These are phyloP conservation scores for Prinsepia uniflora DNA, from an alignment of 306 rosid species.

Conservation along the genomic window DNA sequence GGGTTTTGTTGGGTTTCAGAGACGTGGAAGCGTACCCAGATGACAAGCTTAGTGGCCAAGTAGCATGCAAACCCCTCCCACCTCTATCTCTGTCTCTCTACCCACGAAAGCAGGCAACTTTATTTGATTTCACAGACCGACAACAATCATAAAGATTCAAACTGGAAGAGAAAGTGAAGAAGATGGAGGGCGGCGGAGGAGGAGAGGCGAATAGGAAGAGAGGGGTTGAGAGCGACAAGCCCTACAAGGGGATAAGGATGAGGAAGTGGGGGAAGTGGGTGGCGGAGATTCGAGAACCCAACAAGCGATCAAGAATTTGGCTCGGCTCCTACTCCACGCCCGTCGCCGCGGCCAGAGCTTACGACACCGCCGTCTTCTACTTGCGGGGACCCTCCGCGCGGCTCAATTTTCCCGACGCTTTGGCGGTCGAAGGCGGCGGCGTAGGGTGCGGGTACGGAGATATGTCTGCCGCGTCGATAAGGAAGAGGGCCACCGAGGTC, in stretches of 20 bases:
- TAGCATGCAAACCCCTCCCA: conserved; percentile 29
- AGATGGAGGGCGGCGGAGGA: conserved; percentile 12
- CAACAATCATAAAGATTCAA: background rate
- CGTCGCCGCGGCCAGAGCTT: conserved; percentile 90
- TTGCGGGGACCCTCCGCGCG: conserved; percentile 87
- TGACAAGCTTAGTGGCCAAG: conserved; percentile 55
- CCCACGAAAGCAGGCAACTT: conserved; percentile 1
- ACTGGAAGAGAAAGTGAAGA: background rate
- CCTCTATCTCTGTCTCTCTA: conserved; percentile 8
- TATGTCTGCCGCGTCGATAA: conserved; percentile 79
- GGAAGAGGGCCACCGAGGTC: conserved; percentile 90
- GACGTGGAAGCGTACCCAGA: conserved; percentile 67
- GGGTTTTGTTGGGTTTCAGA: conserved; percentile 22
- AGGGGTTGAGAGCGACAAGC: conserved; percentile 46
- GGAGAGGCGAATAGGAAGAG: conserved; percentile 28
- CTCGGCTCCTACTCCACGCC: conserved; percentile 95
- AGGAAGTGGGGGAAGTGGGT: conserved; percentile 99
- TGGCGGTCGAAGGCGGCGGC: conserved; percentile 33
- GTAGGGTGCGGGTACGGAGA: conserved; percentile 25
- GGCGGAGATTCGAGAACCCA: conserved; percentile 97
- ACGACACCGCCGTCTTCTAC: conserved; percentile 90
- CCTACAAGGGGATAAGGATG: conserved; percentile 97
- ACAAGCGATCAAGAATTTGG: conserved; percentile 95
- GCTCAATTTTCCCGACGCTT: conserved; percentile 77
- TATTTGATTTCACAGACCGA: background rate